Evolutionary conservation across 2,329 filamentous ascomycete species (phyloP).

Genomic region (Leptographium procerum): DNA sequence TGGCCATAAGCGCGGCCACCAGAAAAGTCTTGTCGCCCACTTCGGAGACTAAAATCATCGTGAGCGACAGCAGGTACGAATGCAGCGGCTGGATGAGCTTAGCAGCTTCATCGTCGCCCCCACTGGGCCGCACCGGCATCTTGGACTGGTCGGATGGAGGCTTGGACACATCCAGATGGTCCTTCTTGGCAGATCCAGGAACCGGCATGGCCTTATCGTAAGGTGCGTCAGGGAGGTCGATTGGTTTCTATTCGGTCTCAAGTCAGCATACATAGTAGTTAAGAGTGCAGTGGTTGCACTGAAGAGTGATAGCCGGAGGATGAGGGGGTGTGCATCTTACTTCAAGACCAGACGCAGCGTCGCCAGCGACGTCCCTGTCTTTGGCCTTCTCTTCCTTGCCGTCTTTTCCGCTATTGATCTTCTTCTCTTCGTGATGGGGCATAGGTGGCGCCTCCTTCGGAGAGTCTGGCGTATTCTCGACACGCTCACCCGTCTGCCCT

Average conservation of each 20-base stretch:
- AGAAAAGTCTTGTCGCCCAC: slow-evolving; percentile 98
- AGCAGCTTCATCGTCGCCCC: slow-evolving; percentile 31
- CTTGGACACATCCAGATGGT: slow-evolving; percentile 45
- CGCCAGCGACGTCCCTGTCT: slow-evolving; percentile 21
- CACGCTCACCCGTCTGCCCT: slow-evolving; percentile 50
- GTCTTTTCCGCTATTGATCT: slow-evolving; percentile 34
- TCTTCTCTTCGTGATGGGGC: slow-evolving; percentile 69
- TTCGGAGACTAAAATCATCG: slow-evolving; percentile 96
- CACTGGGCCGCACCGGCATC: slow-evolving; percentile 5
- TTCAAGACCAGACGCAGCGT: slow-evolving; percentile 42
- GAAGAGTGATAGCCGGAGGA: too few relatives aligned
- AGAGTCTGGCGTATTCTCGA: slow-evolving; percentile 64
- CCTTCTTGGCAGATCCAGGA: slow-evolving; percentile 53
- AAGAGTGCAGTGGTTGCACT: too few relatives aligned
- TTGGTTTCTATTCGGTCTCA: slow-evolving; percentile 52
- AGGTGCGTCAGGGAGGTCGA: slow-evolving; percentile 66
- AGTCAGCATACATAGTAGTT: neutral
- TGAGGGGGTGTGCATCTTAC: slow-evolving; percentile 26
- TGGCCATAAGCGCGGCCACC: slow-evolving; percentile 94
- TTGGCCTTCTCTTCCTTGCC: slow-evolving; percentile 28
- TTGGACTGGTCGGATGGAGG: slow-evolving; percentile 19
- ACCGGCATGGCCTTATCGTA: slow-evolving; percentile 63
- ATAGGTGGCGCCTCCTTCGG: slow-evolving; percentile 79
- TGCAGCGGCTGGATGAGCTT: slow-evolving; percentile 68
- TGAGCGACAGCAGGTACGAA: slow-evolving; percentile 82